Base-by-base conservation (phyloP, 441 rosid species). In the Populus hybrid region DNA sequence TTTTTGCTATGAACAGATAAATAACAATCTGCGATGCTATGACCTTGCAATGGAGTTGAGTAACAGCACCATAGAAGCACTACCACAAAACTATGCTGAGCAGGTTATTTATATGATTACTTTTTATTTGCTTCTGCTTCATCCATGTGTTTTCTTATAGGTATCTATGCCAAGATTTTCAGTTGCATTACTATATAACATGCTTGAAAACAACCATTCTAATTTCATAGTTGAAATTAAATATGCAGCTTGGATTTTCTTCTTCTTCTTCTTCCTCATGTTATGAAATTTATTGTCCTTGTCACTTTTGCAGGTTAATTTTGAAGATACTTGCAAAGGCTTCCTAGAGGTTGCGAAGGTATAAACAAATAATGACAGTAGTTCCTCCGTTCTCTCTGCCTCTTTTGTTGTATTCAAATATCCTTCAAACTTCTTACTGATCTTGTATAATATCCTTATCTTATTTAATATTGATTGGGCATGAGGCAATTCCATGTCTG, bases 321-420 rank as follows among this genome's bases (percentile, higher is more conserved):
- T 97, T 89, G 99, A 97, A 89, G 99, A 97, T 88, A 90, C 99
- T 23, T 97, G 98, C 93, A 97, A 94, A 92, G 99, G 99, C 75
- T 97, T 97, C 84, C 88, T 92, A 64, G 99, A 97, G 87, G 99
- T 97, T 84, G 95, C 97, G 40, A 97, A 94, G 99, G 99, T 97
- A 83, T 71, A 67, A 75, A 81, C 35, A 24, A 72, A 71, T 59
- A 69, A 53, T 14, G 38, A 46, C 67, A 30, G n/a, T 42, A 65
- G 23, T 69, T 66, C 36, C 24, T 26, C 26, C 42, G 77, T 63
- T 20, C 75, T 73, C 71, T 35, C 59, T 36, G 28, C 26, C 14
- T 21, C 66, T 3, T 21, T 61, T 61, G 66, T 21, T 61, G 35
- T 34, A 69, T 76, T 23, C 21, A 0, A 69, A 34, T 38, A n/a